These are phyloP conservation scores for Globisporangium emineosum DNA, from an alignment of 352 stramenopile genomes.

Conservation along the genomic window DNA sequence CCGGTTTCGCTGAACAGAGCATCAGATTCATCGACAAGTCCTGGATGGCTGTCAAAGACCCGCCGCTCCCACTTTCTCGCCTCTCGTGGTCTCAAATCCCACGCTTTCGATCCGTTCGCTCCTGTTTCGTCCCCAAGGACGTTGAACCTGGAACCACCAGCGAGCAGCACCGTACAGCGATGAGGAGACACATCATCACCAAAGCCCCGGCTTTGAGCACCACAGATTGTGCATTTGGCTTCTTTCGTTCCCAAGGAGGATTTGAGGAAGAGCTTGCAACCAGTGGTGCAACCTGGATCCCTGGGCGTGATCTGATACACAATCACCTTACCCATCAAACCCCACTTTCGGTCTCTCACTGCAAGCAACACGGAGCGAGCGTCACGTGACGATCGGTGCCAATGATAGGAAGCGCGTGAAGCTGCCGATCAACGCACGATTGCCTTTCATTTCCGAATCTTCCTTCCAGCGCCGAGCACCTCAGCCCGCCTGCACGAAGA, in stretches of 20 bases:
- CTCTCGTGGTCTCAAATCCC: not conserved
- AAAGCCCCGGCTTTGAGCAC: not conserved
- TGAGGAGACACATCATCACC: not conserved
- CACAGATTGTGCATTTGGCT: not conserved
- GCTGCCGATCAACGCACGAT: not conserved
- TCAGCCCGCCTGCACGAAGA: not conserved
- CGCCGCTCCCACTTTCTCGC: not conserved
- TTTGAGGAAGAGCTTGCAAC: not conserved
- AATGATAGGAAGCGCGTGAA: not conserved
- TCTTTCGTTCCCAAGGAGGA: not conserved
- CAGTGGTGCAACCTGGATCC: not conserved
- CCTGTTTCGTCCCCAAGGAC: not conserved
- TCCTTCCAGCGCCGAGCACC: not conserved
- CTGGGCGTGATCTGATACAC: slow-evolving; percentile 1
- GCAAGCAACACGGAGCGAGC: not conserved
- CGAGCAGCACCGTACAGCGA: not conserved
- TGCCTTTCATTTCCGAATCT: not conserved
- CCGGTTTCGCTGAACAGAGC: not conserved
- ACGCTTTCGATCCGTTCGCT: not conserved
- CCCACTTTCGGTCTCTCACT: not conserved
- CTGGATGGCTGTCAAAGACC: not conserved
- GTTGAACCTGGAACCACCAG: not conserved
- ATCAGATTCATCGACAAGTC: slow-evolving; percentile 2
- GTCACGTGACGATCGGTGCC: not conserved
- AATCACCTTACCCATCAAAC: not conserved